Base-by-base conservation (phyloP, 108 stramenopile genomes). In the Aurantiochytrium sp. region DNA sequence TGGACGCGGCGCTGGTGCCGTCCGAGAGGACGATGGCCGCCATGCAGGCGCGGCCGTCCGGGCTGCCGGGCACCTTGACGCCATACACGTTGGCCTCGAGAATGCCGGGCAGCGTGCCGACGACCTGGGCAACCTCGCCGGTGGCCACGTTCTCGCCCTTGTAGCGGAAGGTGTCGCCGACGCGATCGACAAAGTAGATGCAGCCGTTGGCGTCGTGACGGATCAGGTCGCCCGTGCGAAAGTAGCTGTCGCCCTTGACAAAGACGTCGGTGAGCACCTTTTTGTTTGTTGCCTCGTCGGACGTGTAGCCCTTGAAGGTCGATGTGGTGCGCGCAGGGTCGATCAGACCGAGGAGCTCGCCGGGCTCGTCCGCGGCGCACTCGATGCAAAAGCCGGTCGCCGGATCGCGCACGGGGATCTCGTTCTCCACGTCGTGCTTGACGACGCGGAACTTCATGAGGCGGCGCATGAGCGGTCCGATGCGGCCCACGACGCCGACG, bases 101-200 rank as follows among this genome's bases (percentile, higher is more conserved):
- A 12, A 92, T 32, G 17, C 52, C 89, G 1, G 89, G 86, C 24
- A 65, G 87, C 21, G 41, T 32, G 30, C 68, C 69, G 27, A 93
- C 21, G 5, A 89, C 91, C 34, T 68, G 69, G 24, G 88, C 90
- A 22, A 93, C 91, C 88, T 93, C 92, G 17, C 90, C 90, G n/a
- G 92, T 92, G 8, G 92, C 87, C 15, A 93, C 91, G 87, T 93
- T 94, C 87, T 94, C 93, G 8, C 93, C 93, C 86, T 93, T 93
- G 92, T 92, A 94, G 19, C 93, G 90, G 88, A 91, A 94, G 3
- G 93, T 94, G 86, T 94, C 93, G 32, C 93, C 93, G 36, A 92
- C 81, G 22, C 93, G 87, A 86, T 94, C 93, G 6, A 85, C 88
- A 89, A 92, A 94, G 88, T 90, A 93, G 59, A 88, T 85, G 87